Base-by-base conservation (phyloP, 805 yeast genomes). In the Saccharomycopsis javanensis region DNA sequence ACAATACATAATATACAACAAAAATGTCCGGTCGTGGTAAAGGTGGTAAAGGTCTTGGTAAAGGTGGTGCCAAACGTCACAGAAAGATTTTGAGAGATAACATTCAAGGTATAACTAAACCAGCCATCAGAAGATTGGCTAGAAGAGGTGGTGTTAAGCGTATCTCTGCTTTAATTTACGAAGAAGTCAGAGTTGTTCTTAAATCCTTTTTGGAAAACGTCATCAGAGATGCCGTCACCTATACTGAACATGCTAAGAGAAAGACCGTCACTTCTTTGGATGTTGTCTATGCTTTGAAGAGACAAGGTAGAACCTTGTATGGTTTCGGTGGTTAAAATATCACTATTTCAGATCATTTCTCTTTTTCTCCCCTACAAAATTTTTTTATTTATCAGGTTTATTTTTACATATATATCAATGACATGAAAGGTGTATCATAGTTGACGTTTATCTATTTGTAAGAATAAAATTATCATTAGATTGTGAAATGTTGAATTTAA, bases 71-170 rank as follows among this genome's bases (percentile, higher is more conserved):
- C 71, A 92, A 92, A 86, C 90, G 99, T 79, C 99, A 92, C 90
- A 89, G 98, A 85, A 91, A 91, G 88, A 88, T 92, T 78, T 82
- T 91, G 67, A 91, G 98, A 83, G 99, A 94, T 78, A 94, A 92
- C 92, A 92, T 94, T 68, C 97, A 91, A 80, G 99, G 99, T 83
- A 92, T 92, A 74, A 92, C 99, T 64, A 92, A 92, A 85, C 99
- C 99, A 74, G 99, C 99, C 73, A 92, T 92, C 74, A 90, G 99
- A 83, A 92, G 99, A 88, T 86, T 92, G 71, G 99, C 99, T 54
- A 92, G 99, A 86, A 90, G 99, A 88, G 99, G 99, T 81, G 99
- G 99, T 91, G 99, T 92, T 74, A 92, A 92, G 86, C 96, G 99
- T 88, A 92, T 92, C 71, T 92, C 98, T 64, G 98, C 96, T 75